These are phyloP conservation scores for Hemileia vastatrix DNA, from an alignment of 1,284 basidiomycete genomes.

Conservation along the genomic window DNA sequence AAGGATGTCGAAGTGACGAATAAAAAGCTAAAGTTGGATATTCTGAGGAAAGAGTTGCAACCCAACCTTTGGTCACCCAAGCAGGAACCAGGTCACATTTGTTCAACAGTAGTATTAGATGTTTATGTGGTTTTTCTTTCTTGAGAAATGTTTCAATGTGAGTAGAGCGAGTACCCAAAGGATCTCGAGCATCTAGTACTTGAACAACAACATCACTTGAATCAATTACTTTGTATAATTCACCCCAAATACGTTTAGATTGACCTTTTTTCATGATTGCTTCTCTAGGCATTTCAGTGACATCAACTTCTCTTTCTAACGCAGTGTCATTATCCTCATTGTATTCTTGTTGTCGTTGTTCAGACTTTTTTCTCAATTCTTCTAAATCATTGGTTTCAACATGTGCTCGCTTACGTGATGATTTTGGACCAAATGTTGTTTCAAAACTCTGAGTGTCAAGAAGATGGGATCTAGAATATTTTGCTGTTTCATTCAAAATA, in stretches of 20 bases:
- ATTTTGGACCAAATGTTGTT: slow-evolving; percentile 40
- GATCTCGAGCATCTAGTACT: slow-evolving; percentile 42
- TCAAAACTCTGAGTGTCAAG: slow-evolving; percentile 39
- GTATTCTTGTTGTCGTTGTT: slow-evolving; percentile 31
- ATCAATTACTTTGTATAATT: slow-evolving; percentile 45
- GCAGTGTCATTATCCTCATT: neutral
- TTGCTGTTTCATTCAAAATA: slow-evolving; percentile 35
- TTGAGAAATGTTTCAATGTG: slow-evolving; percentile 43
- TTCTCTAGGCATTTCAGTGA: slow-evolving; percentile 31
- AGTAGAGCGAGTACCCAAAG: slow-evolving; percentile 40
- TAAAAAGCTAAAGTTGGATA: slow-evolving; percentile 43
- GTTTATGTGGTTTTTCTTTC: slow-evolving; percentile 44
- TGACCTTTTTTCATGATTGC: slow-evolving; percentile 42
- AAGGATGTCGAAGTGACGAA: slow-evolving; percentile 43
- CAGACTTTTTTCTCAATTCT: slow-evolving; percentile 36
- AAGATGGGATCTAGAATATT: slow-evolving; percentile 8
- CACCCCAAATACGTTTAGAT: slow-evolving; percentile 39
- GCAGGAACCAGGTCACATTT: slow-evolving; percentile 44
- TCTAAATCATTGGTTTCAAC: slow-evolving; percentile 43
- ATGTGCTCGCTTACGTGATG: slow-evolving; percentile 41
- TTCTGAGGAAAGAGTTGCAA: slow-evolving; percentile 41
- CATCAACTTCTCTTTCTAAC: slow-evolving; percentile 11
- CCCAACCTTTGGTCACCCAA: slow-evolving; percentile 45
- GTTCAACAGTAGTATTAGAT: slow-evolving; percentile 43
- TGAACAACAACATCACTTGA: slow-evolving; percentile 42